Percentiles rank a stretch among this genome's conserved stretches.
Conservation (phyloP, 345 rosid genomes). For the Eucalyptus polybractea region DNA sequence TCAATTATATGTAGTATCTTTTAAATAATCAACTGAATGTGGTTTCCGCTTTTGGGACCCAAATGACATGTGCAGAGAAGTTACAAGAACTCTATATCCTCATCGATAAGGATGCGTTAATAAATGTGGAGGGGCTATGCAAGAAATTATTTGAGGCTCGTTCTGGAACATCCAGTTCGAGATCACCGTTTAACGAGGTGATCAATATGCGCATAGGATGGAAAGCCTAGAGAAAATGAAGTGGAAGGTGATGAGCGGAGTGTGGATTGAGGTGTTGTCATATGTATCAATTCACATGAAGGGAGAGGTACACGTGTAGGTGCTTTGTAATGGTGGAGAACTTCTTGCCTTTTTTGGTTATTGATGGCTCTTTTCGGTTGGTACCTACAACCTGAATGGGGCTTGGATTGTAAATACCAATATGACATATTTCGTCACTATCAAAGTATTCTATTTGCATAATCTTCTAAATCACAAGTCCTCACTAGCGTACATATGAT, state of each 20-base stretch:
- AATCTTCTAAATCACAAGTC: neutral
- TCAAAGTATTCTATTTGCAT: neutral
- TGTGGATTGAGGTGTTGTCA: neutral
- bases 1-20: no score
- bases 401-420: neutral
- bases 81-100: neutral
- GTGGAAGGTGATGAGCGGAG: neutral
- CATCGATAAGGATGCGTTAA: neutral
- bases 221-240: neutral
- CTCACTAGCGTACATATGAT: neutral
- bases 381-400: neutral
- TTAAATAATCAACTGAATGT: no score
- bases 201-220: neutral
- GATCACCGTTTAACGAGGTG: neutral
- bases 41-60: neutral
- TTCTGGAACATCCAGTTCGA: neutral
- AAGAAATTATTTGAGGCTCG: neutral
- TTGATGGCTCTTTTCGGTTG: neutral
- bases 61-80: neutral
- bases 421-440: neutral
- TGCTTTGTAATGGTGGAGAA: neutral
- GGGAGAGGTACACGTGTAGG: neutral
- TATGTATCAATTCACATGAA: neutral
- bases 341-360: neutral
- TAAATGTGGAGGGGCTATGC: neutral